These are phyloP conservation scores for Yamadazyma atmosphaerica DNA, from an alignment of 1,139 yeast species.

Conservation along the genomic window DNA sequence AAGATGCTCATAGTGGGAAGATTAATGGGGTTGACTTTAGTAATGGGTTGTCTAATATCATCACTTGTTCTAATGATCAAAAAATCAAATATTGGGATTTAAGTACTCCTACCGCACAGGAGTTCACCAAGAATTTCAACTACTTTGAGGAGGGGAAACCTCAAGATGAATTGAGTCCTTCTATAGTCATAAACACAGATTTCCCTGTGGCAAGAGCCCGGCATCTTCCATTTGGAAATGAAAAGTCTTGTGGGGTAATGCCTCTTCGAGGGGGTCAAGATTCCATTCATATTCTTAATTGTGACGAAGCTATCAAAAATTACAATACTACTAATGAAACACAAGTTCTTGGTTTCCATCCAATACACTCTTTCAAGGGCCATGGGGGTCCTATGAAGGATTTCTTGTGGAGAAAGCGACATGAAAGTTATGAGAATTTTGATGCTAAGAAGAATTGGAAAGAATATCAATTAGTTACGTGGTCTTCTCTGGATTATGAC, in stretches of 20 bases:
- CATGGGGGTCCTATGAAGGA: slow-evolving; percentile 85
- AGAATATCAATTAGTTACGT: slow-evolving; percentile 86
- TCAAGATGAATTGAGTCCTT: slow-evolving; percentile 36
- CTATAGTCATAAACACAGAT: slow-evolving; percentile 63
- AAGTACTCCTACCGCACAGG: slow-evolving; percentile 24
- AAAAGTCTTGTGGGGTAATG: slow-evolving; percentile 76
- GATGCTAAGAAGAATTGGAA: slow-evolving; percentile 59
- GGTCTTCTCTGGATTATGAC: slow-evolving; percentile 85
- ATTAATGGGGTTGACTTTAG: slow-evolving; percentile 88
- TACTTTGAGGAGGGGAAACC: slow-evolving; percentile 22
- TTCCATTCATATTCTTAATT: slow-evolving; percentile 66
- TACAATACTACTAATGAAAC: slow-evolving; percentile 29
- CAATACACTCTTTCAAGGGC: slow-evolving; percentile 69
- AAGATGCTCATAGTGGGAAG: slow-evolving; percentile 72
- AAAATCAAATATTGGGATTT: slow-evolving; percentile 89
- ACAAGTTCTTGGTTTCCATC: slow-evolving; percentile 30
- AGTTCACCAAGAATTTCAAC: slow-evolving; percentile 19
- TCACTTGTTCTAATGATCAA: slow-evolving; percentile 84
- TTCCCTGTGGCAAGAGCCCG: slow-evolving; percentile 91
- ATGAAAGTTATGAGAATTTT: slow-evolving; percentile 31
- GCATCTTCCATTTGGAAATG: slow-evolving; percentile 84
- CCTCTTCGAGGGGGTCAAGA: slow-evolving; percentile 87
- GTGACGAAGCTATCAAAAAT: slow-evolving; percentile 47
- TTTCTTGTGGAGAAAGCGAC: slow-evolving; percentile 78
- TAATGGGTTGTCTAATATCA: slow-evolving; percentile 55